These are phyloP conservation scores for Nigrospora oryzae DNA, from an alignment of 2,329 filamentous ascomycete genomes.

Conservation along the genomic window DNA sequence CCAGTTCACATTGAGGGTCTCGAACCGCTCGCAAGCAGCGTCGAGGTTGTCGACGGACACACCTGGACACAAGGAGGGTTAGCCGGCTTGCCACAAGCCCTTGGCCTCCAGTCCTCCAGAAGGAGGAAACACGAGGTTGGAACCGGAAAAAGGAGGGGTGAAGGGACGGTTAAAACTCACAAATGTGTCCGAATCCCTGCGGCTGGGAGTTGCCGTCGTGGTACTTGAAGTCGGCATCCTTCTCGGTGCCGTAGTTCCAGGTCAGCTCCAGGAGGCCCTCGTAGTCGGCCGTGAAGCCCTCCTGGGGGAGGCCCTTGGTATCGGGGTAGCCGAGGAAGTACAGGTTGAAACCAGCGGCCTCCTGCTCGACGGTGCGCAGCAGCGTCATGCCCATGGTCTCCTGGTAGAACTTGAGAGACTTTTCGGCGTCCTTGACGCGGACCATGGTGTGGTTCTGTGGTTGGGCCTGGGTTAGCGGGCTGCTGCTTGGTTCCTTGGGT, in stretches of 20 bases:
- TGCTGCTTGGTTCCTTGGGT: background rate
- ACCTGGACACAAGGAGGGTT: constrained; percentile 30
- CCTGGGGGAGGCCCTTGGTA: constrained; percentile 41
- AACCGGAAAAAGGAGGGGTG: background rate
- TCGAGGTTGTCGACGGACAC: constrained; percentile 83
- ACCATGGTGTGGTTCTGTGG: constrained; percentile 84
- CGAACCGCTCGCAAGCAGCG: constrained; percentile 78
- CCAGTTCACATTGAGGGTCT: constrained; percentile 74
- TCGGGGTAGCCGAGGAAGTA: constrained; percentile 84
- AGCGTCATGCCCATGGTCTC: constrained; percentile 85
- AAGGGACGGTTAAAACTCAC: constrained; percentile 35
- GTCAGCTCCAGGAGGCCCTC: constrained; percentile 89
- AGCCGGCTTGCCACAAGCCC: background rate
- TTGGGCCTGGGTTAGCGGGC: no score
- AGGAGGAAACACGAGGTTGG: no score
- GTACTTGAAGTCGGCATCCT: constrained; percentile 75
- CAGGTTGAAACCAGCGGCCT: constrained; percentile 70
- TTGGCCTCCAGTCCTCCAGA: no score
- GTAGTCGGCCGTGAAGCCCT: constrained; percentile 51
- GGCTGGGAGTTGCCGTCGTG: constrained; percentile 89
- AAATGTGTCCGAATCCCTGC: constrained; percentile 92
- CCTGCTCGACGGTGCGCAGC: constrained; percentile 62
- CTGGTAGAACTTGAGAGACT: constrained; percentile 72
- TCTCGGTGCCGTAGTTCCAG: constrained; percentile 78
- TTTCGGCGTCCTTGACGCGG: constrained; percentile 74